Evolutionary conservation across 169 alveolate species (phyloP).

Genomic region (Eimeria maxima): DNA sequence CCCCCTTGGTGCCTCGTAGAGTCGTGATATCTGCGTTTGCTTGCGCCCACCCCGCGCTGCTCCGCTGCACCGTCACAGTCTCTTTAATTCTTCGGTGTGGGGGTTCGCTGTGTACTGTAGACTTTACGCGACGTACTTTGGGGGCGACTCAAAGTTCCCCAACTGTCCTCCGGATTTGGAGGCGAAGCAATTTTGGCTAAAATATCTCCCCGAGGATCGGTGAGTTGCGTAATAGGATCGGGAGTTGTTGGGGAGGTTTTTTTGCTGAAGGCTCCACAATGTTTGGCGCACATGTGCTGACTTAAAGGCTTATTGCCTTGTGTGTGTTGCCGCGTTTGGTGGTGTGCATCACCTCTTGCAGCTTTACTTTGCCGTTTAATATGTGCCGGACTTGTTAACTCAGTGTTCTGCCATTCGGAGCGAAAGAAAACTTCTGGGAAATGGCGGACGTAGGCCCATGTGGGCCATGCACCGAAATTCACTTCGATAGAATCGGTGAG

Average conservation of each 20-base stretch:
- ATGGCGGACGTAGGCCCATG: conserved; percentile 99
- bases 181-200: conserved; percentile 93
- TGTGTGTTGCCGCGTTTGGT: neutral
- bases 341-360: neutral
- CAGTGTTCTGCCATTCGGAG: conserved; percentile 90
- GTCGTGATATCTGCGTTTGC: neutral
- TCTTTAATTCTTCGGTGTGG: neutral
- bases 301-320: neutral
- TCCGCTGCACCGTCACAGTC: neutral
- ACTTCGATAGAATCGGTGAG: conserved; percentile 92
- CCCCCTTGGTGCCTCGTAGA: neutral
- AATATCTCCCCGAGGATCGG: conserved; percentile 91
- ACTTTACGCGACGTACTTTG: conserved; percentile 96
- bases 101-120: conserved; percentile 65
- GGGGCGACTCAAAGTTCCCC: conserved; percentile 96
- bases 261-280: neutral
- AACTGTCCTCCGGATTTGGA: conserved; percentile 93
- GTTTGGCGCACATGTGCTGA: neutral
- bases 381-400: conserved; percentile 23
- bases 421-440: conserved; percentile 97
- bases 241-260: neutral
- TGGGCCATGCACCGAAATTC: conserved; percentile 98
- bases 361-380: neutral
- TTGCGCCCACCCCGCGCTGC: neutral
- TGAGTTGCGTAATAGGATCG: neutral